Evolutionary conservation across 768 basidiomycete species (phyloP), one percentile per base, ranked within the genome.

Genomic region (Leccinum imitatum): DNA sequence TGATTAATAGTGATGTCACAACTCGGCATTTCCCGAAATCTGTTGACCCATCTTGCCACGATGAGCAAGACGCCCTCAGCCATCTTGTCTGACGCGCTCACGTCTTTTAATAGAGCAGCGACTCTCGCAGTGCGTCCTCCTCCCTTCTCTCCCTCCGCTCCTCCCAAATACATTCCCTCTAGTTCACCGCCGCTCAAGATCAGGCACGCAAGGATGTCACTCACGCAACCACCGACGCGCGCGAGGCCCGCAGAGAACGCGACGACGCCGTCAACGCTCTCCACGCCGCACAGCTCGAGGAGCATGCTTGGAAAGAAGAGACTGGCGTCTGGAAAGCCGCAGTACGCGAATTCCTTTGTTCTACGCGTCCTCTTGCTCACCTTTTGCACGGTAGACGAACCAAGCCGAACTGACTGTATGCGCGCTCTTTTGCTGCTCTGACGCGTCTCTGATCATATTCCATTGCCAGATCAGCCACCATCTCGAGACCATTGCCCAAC

Each of bases 171-270:
- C 50, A 57, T 60, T 46, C 17, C 39, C 17, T 27, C 27, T 52
- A 89, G 87, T 77, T 87, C 59, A 76, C 80, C 14, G 76, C 80
- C 37, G 76, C 82, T 17, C 86, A 89, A 61, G 79, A 80, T n/a
- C 80, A 82, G 57, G 78, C 82, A 4, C 80, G 80, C 62, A 71
- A 74, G 44, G 83, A 87, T 63, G 77, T 86, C 62, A 75, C 81
- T 54, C 80, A 79, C 50, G 79, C 81, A 11, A 63, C 72, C 41
- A 64, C 76, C 6, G 84, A 87, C 33, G 65, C 76, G 15, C 78
- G 76, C 46, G 79, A 81, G 41, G 80, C 82, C 19, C 77, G 78
- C 53, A 65, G 71, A 14, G 83, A 87, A 65, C 81, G 84, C 46
- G 81, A 81, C 54, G 78, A 80, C 10, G 77, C 78, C 0, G 48